A percentile compares a stretch with the other conserved stretches of the same genome.
Evolutionary conservation across 148 eudicot species (phyloP).

Genomic region (Tetragonia tetragonoides): DNA sequence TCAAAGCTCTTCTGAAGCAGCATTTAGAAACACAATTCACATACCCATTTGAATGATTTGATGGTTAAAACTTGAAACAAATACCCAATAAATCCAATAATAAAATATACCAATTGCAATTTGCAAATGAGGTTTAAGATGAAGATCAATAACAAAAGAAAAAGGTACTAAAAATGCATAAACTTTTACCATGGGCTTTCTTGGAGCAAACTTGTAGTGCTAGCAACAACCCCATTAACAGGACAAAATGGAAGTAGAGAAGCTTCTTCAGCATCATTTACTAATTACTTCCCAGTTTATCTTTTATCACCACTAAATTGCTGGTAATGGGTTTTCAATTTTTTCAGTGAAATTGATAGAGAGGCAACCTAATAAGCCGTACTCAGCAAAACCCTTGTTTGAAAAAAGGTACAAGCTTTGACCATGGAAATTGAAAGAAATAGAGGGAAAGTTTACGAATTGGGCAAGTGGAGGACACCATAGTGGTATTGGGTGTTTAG

Average conservation of each 20-base stretch:
- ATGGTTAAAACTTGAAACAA: too few relatives aligned
- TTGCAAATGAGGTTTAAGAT: not conserved
- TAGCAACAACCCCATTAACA: constrained; percentile 11
- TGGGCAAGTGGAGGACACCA: constrained; percentile 6
- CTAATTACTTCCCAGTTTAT: not conserved
- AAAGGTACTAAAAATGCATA: not conserved
- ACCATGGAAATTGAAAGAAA: not conserved
- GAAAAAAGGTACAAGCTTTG: constrained; percentile 3
- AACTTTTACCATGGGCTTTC: constrained; percentile 25
- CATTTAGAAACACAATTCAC: too few relatives aligned
- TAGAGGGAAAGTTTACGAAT: not conserved
- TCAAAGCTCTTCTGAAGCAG: too few relatives aligned
- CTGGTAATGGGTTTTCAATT: constrained; percentile 11
- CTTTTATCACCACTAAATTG: not conserved
- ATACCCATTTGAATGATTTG: too few relatives aligned
- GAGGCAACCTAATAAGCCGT: constrained; percentile 5
- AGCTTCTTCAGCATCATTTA: constrained; percentile 7
- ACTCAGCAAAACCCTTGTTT: not conserved
- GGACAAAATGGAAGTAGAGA: constrained; percentile 4
- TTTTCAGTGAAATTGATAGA: not conserved
- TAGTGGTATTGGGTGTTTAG: not conserved
- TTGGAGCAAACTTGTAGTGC: constrained; percentile 23
- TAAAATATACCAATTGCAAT: not conserved
- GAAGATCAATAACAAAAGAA: not conserved
- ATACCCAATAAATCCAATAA: too few relatives aligned